Percentiles rank a stretch among this genome's conserved stretches.
phyloP scores from a whole-genome alignment of 2,329 filamentous ascomycete species.

The Sarocladium kiliense region DNA sequence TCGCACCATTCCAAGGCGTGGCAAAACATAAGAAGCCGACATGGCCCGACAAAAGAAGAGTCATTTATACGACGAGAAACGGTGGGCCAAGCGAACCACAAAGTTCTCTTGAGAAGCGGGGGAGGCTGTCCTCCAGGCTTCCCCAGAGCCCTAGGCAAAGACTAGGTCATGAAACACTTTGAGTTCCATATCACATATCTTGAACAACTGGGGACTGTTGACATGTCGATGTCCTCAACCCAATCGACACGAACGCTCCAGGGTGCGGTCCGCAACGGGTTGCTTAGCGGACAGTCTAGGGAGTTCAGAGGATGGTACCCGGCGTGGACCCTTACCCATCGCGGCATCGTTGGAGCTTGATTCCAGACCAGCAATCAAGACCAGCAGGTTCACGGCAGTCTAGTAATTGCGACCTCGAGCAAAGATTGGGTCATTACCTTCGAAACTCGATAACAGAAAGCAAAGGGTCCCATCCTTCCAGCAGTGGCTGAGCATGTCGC shows the following conservation, averaged over 20 bases:
- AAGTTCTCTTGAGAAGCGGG: neutral
- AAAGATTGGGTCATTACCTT: too few relatives aligned
- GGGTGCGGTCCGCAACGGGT: constrained; percentile 1
- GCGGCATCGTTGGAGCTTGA: neutral
- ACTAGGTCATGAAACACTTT: too few relatives aligned
- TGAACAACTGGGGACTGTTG: too few relatives aligned
- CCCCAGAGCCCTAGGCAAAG: neutral
- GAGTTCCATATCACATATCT: too few relatives aligned
- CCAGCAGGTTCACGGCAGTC: too few relatives aligned
- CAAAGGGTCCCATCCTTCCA: neutral
- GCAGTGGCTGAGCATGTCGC: neutral
- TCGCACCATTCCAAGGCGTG: neutral
- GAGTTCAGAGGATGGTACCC: neutral
- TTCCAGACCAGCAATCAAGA: neutral
- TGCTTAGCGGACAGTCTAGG: neutral
- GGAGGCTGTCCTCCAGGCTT: constrained; percentile 1
- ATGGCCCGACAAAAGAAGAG: neutral
- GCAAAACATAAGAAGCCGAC: neutral
- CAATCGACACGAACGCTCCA: neutral
- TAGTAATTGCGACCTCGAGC: too few relatives aligned
- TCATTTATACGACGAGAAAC: too few relatives aligned
- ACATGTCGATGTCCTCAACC: too few relatives aligned
- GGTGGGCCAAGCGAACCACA: neutral
- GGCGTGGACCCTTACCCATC: neutral
- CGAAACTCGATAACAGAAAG: neutral